Percentiles rank a stretch among this genome's conserved stretches.
Evolutionary conservation across 1,139 yeast genomes (phyloP).

Genomic region (Scheffersomyces segobiensis): DNA sequence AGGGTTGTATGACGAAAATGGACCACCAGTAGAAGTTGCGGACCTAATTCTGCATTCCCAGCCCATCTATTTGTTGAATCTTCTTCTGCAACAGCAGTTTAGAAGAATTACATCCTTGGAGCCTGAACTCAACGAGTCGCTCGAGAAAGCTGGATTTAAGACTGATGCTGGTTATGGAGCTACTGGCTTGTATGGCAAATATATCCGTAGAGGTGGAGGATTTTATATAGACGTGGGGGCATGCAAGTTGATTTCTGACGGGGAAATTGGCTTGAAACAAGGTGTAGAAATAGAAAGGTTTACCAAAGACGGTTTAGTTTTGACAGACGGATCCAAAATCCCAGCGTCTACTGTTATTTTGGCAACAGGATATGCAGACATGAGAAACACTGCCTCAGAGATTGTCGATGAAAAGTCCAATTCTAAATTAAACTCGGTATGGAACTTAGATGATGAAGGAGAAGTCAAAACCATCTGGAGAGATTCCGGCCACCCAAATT

Average conservation of each 20-base stretch:
- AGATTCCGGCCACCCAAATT: conserved; percentile 34
- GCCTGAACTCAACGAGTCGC: conserved; percentile 25
- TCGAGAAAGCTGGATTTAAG: conserved; percentile 35
- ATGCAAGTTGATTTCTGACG: conserved; percentile 36
- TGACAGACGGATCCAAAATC: conserved; percentile 36
- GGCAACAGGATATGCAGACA: conserved; percentile 46
- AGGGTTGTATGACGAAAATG: conserved; percentile 35
- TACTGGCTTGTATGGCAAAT: conserved; percentile 42
- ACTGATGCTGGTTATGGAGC: conserved; percentile 44
- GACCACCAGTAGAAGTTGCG: conserved; percentile 37
- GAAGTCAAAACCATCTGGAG: conserved; percentile 37
- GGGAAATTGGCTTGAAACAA: conserved; percentile 33
- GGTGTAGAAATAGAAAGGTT: conserved; percentile 31
- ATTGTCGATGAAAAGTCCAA: conserved; percentile 36
- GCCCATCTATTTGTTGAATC: conserved; percentile 30
- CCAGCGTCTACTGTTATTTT: conserved; percentile 39
- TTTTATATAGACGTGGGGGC: conserved; percentile 48
- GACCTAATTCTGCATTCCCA: conserved; percentile 31
- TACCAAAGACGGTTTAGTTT: conserved; percentile 34
- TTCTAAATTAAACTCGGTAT: conserved; percentile 25
- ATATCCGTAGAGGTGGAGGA: conserved; percentile 44
- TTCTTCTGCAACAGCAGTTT: conserved; percentile 30
- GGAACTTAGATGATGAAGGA: conserved; percentile 39
- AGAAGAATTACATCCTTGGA: conserved; percentile 30
- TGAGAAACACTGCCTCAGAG: conserved; percentile 39